A percentile compares a stretch with the other conserved stretches of the same genome.
phyloP scores from a whole-genome alignment of 768 basidiomycete species.

The Mrakia blollopis region DNA sequence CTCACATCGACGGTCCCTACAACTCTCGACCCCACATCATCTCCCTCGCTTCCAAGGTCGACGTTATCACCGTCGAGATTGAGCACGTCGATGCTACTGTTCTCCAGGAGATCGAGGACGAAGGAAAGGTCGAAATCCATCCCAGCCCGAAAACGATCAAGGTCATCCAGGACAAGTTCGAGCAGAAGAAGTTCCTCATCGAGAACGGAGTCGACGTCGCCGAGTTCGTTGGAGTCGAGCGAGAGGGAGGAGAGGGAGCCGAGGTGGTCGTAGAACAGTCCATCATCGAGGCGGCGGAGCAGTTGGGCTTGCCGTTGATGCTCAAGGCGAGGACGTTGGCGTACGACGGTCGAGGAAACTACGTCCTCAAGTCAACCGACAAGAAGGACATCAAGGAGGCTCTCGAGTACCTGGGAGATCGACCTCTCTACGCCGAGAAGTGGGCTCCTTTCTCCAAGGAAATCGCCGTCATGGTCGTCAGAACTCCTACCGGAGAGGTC shows the following conservation, averaged over 20 bases:
- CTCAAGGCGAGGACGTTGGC: conserved; percentile 91
- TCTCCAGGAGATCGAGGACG: conserved; percentile 51
- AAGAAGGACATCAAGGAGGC: conserved; percentile 51
- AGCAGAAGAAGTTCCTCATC: conserved; percentile 59
- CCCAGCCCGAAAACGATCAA: conserved; percentile 77
- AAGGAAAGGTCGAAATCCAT: conserved; percentile 55
- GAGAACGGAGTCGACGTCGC: conserved; percentile 51
- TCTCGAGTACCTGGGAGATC: conserved; percentile 51
- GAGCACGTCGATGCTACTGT: conserved; percentile 85
- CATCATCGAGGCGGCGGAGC: conserved; percentile 44
- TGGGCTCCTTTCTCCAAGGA: conserved; percentile 86
- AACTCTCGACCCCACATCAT: conserved; percentile 70
- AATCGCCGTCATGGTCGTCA: conserved; percentile 95
- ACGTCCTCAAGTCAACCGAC: conserved; percentile 57
- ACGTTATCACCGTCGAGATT: conserved; percentile 90
- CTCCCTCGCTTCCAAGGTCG: conserved; percentile 70
- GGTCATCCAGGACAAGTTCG: conserved; percentile 73
- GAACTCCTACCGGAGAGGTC: conserved; percentile 66
- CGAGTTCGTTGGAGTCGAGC: conserved; percentile 55
- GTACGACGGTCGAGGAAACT: conserved; percentile 95
- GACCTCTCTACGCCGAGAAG: conserved; percentile 86
- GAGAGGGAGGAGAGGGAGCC: conserved; percentile 42
- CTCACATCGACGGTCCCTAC: conserved; percentile 86
- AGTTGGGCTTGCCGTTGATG: conserved; percentile 83
- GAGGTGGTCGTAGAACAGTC: conserved; percentile 51